Conservation (phyloP, 1,284 basidiomycete species). For the Sporisorium scitamineum region DNA sequence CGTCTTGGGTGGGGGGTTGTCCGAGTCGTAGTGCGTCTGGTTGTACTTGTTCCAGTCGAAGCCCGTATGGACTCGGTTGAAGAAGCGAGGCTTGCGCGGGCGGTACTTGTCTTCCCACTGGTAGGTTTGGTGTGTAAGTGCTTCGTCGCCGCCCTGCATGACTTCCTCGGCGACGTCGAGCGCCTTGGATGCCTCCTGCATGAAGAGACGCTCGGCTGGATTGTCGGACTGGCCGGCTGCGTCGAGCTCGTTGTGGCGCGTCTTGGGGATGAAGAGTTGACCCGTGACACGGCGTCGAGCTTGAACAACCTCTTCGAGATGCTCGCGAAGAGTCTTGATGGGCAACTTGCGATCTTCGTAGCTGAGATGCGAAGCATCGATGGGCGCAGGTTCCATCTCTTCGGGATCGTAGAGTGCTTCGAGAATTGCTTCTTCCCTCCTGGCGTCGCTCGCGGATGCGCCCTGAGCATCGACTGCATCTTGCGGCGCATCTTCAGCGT, state of each 20-base stretch:
- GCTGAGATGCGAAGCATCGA: slow-evolving; percentile 36
- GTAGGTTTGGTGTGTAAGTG: slow-evolving; percentile 78
- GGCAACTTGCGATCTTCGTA: slow-evolving; percentile 56
- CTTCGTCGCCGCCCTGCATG: slow-evolving; percentile 85
- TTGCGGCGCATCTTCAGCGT: slow-evolving; percentile 10
- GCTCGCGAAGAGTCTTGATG: slow-evolving; percentile 36
- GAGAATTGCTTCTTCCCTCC: slow-evolving; percentile 71
- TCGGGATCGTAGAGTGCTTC: slow-evolving; percentile 71
- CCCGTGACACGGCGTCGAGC: slow-evolving; percentile 51
- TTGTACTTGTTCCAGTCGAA: slow-evolving; percentile 96
- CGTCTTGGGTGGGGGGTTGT: slow-evolving; percentile 68
- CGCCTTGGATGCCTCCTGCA: slow-evolving; percentile 76
- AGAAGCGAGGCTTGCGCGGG: slow-evolving; percentile 97
- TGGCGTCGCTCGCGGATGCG: slow-evolving; percentile 76
- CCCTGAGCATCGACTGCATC: slow-evolving; percentile 13
- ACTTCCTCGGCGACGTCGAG: slow-evolving; percentile 94
- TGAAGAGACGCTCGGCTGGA: slow-evolving; percentile 53
- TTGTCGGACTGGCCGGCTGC: slow-evolving; percentile 16
- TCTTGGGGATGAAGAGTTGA: slow-evolving; percentile 52
- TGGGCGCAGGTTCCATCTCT: slow-evolving; percentile 60
- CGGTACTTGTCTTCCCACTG: slow-evolving; percentile 99
- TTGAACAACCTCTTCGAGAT: slow-evolving; percentile 44
- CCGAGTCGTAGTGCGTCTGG: slow-evolving; percentile 68
- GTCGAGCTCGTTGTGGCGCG: slow-evolving; percentile 15
- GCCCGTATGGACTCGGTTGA: slow-evolving; percentile 99